phyloP scores from a whole-genome alignment of 257 asterid species.

The Solanum sparsipilum region DNA sequence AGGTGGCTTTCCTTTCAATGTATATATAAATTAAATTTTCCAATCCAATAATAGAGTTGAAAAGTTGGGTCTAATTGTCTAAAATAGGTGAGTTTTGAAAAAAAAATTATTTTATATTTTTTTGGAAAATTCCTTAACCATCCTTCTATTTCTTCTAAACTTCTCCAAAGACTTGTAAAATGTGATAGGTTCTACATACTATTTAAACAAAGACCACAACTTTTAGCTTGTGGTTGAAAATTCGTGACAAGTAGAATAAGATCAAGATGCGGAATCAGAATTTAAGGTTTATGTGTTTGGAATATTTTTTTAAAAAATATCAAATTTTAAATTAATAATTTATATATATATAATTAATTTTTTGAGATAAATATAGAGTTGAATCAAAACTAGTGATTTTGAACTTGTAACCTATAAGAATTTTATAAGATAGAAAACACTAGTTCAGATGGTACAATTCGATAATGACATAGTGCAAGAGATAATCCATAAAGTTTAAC shows the following conservation, averaged over 20 bases:
- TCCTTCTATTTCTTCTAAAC: neutral
- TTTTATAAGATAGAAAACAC: too few relatives aligned
- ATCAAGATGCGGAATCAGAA: fast-evolving
- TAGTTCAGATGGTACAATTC: too few relatives aligned
- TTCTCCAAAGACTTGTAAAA: neutral
- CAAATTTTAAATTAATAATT: neutral
- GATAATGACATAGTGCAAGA: too few relatives aligned
- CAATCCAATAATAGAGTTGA: neutral
- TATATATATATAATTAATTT: too few relatives aligned
- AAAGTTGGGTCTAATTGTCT: neutral
- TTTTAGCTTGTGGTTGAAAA: neutral
- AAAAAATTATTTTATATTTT: neutral
- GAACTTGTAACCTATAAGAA: too few relatives aligned
- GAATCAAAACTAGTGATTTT: neutral
- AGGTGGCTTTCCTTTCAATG: too few relatives aligned
- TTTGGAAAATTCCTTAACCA: neutral
- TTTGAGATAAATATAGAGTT: neutral
- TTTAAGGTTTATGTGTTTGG: neutral
- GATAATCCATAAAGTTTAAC: too few relatives aligned
- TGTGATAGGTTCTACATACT: neutral
- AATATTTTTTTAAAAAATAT: neutral
- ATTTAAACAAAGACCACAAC: neutral
- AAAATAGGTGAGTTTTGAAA: neutral
- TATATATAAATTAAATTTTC: neutral
- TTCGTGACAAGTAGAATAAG: neutral